Evolutionary conservation across 2,329 filamentous ascomycete species (phyloP), one percentile per base, ranked within the genome.

Genomic region (Talaromyces sp.): DNA sequence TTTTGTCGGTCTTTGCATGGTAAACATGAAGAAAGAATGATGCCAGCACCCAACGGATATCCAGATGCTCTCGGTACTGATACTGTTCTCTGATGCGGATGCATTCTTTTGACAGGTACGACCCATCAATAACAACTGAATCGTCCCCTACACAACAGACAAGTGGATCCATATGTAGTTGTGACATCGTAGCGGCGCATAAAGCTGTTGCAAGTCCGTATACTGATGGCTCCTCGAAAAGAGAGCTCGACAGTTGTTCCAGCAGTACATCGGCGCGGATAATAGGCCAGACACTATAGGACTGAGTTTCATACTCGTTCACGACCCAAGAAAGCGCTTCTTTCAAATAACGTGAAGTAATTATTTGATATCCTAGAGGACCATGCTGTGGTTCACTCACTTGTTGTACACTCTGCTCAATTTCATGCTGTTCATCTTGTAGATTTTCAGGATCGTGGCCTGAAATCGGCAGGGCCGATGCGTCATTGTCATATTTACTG

Each of bases 11-110:
- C 62, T 75, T 75, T 17, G 73, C 73, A 67, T 75, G 69, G 58
- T 74, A 73, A 3, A 75, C 73, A 68, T 75, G 73, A 59, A 75
- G 66, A 34, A 75, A 75, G 63, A 75, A 74, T 1, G 73, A 74
- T 17, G 69, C 67, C 31, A 75, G 66, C 4, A 73, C 59, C 58
- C 68, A 68, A 29, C 65, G 68, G 8, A 70, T 22, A 51, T 74
- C 69, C 3, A 70, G 65, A 61, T 71, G 49, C 29, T 70, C 69
- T 17, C 68, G 58, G 11, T 69, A 65, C 1, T 67, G 38, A 27
- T 61, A 68, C 38, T 67, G 60, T 7, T 68, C 66, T 34, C 72
- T 68, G n/a, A 72, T 65, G 22, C 63, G 62, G n/a, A 75, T 66
- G 53, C 72, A 74, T 11, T 69, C 66, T 5, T 67, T 47, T 3